phyloP scores from a whole-genome alignment of 2,329 filamentous ascomycete genomes.

The Aureobasidium zeae region DNA sequence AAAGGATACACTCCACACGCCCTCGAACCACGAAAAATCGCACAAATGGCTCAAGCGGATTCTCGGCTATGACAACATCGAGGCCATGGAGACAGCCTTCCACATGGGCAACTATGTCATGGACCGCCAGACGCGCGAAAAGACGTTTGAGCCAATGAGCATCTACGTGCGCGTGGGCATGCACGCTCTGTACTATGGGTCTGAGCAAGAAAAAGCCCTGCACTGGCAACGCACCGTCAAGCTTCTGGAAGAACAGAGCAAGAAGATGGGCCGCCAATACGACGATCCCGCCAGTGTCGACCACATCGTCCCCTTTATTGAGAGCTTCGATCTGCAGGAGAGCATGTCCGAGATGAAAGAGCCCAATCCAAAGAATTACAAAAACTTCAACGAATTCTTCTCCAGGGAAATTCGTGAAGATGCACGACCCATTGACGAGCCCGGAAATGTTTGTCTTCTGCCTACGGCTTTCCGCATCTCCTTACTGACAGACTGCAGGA shows the following conservation, averaged over 20 bases:
- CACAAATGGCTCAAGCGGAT: conserved; percentile 17
- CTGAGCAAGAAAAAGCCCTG: conserved; percentile 30
- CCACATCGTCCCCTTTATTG: conserved; percentile 35
- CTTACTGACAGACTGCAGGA: conserved; percentile 11
- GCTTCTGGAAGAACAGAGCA: conserved; percentile 30
- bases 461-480: neutral
- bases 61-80: conserved; percentile 20
- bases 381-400: conserved; percentile 38
- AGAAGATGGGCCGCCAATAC: conserved; percentile 35
- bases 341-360: conserved; percentile 29
- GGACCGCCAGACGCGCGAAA: conserved; percentile 32
- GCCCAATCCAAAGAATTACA: conserved; percentile 32
- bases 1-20: conserved; percentile 22
- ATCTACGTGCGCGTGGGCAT: conserved; percentile 36
- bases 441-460: conserved; percentile 23
- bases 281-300: conserved; percentile 29
- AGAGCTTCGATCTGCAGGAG: conserved; percentile 30
- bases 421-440: conserved; percentile 32
- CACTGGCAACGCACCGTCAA: conserved; percentile 29
- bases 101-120: conserved; percentile 39
- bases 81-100: conserved; percentile 29
- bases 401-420: conserved; percentile 29
- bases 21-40: conserved; percentile 18
- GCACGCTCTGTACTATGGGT: conserved; percentile 37
- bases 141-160: conserved; percentile 35